Percentiles rank a stretch among this genome's conserved stretches.
These are phyloP conservation scores for Chrysopogon serrulatus DNA, from an alignment of 176 grass and related monocot species.

Conservation along the genomic window DNA sequence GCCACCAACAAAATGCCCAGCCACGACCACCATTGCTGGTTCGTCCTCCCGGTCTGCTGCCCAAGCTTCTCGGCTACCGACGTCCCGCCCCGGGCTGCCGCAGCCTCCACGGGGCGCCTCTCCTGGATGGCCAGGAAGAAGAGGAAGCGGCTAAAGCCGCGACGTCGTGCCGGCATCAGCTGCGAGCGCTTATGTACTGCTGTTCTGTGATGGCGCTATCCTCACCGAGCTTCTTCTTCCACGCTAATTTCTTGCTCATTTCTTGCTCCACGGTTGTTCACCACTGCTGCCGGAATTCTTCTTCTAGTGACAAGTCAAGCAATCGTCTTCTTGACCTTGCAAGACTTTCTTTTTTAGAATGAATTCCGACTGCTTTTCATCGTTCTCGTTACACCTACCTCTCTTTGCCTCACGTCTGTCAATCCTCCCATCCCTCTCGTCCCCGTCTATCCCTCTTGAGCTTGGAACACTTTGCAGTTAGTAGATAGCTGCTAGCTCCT, in stretches of 20 bases:
- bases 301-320: rapidly evolving
- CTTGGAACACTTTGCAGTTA: not conserved
- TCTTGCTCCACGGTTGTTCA: not conserved
- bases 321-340: constrained; percentile 40
- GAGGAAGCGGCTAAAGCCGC: not conserved
- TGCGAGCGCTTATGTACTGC: not conserved
- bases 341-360: not conserved
- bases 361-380: rapidly evolving
- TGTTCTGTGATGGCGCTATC: constrained; percentile 23
- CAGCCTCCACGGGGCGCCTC: not conserved
- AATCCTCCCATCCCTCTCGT: not conserved
- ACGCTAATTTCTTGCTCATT: rapidly evolving
- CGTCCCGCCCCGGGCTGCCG: not conserved
- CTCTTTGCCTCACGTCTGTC: not conserved
- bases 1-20: not conserved
- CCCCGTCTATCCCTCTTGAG: constrained; percentile 52
- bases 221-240: not conserved
- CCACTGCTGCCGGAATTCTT: rapidly evolving
- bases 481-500: not conserved
- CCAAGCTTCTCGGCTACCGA: not conserved
- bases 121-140: not conserved
- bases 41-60: not conserved
- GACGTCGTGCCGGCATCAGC: not conserved
- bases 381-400: rapidly evolving
- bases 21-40: not conserved